These are phyloP conservation scores for Colletotrichum paranaense DNA, from an alignment of 2,329 filamentous ascomycete genomes.

Conservation along the genomic window DNA sequence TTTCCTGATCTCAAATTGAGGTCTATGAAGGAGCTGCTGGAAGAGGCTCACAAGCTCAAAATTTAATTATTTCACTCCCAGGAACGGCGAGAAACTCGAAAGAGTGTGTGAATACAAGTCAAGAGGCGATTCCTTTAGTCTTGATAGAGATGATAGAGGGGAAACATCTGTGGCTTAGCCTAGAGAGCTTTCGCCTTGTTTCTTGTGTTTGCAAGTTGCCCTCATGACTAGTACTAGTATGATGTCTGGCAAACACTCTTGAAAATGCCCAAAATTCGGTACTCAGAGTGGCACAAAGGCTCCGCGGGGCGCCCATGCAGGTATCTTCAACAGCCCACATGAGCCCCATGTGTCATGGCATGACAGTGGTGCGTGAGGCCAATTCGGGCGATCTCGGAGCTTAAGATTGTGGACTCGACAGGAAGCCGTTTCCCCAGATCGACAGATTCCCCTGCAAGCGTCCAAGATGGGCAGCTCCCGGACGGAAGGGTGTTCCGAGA, in stretches of 20 bases:
- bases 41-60: not conserved
- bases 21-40: slow-evolving; percentile 39
- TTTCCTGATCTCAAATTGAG: slow-evolving; percentile 42
- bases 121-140: no score
- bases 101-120: no score
- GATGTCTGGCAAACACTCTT: not conserved
- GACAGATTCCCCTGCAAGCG: slow-evolving; percentile 12
- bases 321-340: not conserved
- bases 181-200: no score
- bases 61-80: not conserved
- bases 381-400: not conserved
- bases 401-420: not conserved
- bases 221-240: not conserved
- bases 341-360: not conserved
- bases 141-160: no score
- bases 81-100: no score
- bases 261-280: not conserved
- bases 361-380: not conserved
- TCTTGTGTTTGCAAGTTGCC: no score
- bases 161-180: not conserved
- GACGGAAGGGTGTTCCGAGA: not conserved
- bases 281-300: not conserved
- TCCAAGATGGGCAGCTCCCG: not conserved
- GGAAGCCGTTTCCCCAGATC: slow-evolving; percentile 12
- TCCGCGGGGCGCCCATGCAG: not conserved